Evolutionary conservation across 371 early-diverging fungal species (phyloP).

Genomic region (Funneliformis caledonium): DNA sequence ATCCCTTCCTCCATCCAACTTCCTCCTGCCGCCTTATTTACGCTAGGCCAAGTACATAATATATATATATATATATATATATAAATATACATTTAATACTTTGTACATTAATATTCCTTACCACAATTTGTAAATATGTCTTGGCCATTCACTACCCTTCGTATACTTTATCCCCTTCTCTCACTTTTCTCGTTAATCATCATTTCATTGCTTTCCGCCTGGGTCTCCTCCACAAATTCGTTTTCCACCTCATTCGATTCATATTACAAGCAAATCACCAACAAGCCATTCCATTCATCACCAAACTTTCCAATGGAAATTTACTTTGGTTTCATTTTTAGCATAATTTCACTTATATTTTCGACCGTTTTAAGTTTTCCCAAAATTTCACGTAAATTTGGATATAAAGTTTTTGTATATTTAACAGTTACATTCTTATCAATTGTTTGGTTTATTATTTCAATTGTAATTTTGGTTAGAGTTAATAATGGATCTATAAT

Average conservation of each 20-base stretch:
- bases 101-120: too few relatives aligned
- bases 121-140: background rate
- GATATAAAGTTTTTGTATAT: background rate
- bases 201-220: background rate
- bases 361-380: background rate
- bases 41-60: background rate
- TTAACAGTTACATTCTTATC: background rate
- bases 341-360: background rate
- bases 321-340: background rate
- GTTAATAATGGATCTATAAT: constrained; percentile 11
- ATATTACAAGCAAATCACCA: background rate
- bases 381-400: background rate
- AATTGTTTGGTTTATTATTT: background rate
- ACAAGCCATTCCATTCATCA: background rate
- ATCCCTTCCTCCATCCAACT: background rate
- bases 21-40: background rate
- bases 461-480: background rate
- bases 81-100: background rate
- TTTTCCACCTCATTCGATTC: background rate
- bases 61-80: background rate
- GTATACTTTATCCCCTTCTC: background rate
- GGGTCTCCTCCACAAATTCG: background rate
- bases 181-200: constrained; percentile 2
- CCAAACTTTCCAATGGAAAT: background rate
- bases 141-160: background rate